Evolutionary conservation across 495 filamentous ascomycete species (phyloP), one percentile per base, ranked within the genome.

Genomic region (Xylaria longipes): DNA sequence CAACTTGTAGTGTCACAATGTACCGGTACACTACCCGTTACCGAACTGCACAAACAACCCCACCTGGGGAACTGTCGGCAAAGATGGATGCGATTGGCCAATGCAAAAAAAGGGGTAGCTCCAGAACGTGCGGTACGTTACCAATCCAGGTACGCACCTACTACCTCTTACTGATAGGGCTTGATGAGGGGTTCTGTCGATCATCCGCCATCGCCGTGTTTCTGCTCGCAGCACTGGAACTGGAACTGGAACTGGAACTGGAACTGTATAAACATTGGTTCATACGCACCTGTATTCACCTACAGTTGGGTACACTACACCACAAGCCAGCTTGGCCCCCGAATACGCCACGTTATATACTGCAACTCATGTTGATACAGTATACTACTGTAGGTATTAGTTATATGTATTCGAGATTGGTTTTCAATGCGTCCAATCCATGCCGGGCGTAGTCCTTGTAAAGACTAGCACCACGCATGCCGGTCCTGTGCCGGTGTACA

Each of bases 31-130:
- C 33, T 41, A 12, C 11, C 11, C 0, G 11, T 50, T 5, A 0
- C 31, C 35, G 29, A 17, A 15, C 3, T 5, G 54, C 29, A 58
- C 54, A 35, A 33, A 33, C 41, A 39, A 3, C 35, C 37, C 60
- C 60, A 35, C 60, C 60, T 62, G 37, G 4, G 37, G 35, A 63
- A 29, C 60, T 62, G 33, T 43, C n/a, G 60, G 60, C 22, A 43
- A 43, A 29, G 37, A 27, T 63, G n/a, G 39, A 63, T 41, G 63
- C 63, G 8, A 50, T 65, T 65, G 63, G 63, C 27, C 63, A 65
- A 52, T 65, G 27, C 63, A 50, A 50, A 65, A 50, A 65, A 48
- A 45, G 63, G 63, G 63, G 63, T 50, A 63, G 22, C 60, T 33
- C 31, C n/a, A 29, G 22, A 25, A 14, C 17, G n/a, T 50, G 46